Evolutionary conservation across 352 stramenopile genomes (phyloP), one percentile per base, ranked within the genome.

Genomic region (Poterioochromonas sp.): DNA sequence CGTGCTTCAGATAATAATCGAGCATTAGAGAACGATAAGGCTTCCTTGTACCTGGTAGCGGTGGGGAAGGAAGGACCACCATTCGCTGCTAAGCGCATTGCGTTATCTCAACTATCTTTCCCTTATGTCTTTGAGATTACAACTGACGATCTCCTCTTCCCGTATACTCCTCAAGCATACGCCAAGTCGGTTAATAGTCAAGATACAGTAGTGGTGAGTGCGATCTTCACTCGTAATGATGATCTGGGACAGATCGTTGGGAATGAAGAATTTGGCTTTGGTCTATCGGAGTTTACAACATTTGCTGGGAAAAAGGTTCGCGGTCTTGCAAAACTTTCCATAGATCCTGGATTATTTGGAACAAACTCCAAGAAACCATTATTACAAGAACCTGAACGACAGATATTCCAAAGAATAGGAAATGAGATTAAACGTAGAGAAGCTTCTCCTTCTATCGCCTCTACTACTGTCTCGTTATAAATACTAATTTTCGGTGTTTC

Each of bases 51-150:
- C 32, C 1, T 73, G 1, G 11, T 51, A 20, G 63, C 63, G 15
- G 18, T 73, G 11, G 63, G 63, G 3, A 39, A 26, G 29, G 15
- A 73, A 29, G 15, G 18, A 29, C 37, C 37, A 29, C 63, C 63
- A 5, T 26, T 73, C 26, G 63, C 63, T n/a, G 63, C 63, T 5
- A 73, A 73, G 29, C 11, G 41, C 11, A 43, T 32, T 51, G 8
- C 5, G 29, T 29, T 73, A 51, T 8, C 1, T 73, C 11, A 73
- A 29, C 11, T 73, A n/a, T 43, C 8, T 11, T 73, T 73, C 29
- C 63, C 63, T 44, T 51, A 43, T 44, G 8, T 51, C 11, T 51
- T 73, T n/a, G 63, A 73, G 29, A 29, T 73, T 3, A 51, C 63
- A 18, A n/a, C 37, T 29, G 37, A 51, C n/a, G 63, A 73, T 73